These are phyloP conservation scores for Malus hybrid DNA, from an alignment of 331 rosid species.

Conservation along the genomic window DNA sequence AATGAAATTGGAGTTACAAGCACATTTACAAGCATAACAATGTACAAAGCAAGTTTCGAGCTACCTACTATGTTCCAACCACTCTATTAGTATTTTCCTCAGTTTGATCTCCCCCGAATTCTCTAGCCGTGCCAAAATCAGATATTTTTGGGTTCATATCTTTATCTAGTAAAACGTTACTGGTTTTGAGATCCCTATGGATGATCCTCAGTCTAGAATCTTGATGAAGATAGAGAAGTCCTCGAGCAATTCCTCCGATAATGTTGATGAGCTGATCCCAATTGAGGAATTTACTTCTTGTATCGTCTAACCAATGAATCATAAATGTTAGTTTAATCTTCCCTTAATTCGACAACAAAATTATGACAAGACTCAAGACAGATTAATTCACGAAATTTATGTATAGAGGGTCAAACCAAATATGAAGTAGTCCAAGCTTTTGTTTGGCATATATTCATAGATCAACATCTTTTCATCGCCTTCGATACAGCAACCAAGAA, in stretches of 20 bases:
- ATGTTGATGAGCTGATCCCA: constrained; percentile 1
- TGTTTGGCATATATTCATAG: background rate
- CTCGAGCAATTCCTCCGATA: constrained; percentile 6
- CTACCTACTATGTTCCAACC: constrained; percentile 12
- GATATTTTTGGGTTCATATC: constrained; percentile 11
- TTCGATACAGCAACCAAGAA: constrained; percentile 1
- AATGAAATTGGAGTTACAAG: background rate
- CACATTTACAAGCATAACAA: background rate
- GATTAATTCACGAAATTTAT: too few species aligned
- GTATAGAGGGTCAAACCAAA: background rate
- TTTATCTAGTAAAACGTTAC: constrained; percentile 5
- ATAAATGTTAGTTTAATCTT: background rate
- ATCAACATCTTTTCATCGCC: background rate
- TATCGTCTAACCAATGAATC: too few species aligned
- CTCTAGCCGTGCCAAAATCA: constrained; percentile 12
- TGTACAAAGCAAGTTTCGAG: background rate
- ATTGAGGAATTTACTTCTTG: background rate
- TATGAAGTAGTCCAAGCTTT: constrained; percentile 2
- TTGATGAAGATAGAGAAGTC: constrained; percentile 9
- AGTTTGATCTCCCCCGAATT: background rate
- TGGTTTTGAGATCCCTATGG: constrained; percentile 6
- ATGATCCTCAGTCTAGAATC: constrained; percentile 8
- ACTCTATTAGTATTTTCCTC: background rate
- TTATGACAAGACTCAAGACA: too few species aligned
- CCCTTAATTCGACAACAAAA: background rate